Evolutionary conservation across 2,329 filamentous ascomycete species (phyloP).

Genomic region (Pseudomassariella vexata): DNA sequence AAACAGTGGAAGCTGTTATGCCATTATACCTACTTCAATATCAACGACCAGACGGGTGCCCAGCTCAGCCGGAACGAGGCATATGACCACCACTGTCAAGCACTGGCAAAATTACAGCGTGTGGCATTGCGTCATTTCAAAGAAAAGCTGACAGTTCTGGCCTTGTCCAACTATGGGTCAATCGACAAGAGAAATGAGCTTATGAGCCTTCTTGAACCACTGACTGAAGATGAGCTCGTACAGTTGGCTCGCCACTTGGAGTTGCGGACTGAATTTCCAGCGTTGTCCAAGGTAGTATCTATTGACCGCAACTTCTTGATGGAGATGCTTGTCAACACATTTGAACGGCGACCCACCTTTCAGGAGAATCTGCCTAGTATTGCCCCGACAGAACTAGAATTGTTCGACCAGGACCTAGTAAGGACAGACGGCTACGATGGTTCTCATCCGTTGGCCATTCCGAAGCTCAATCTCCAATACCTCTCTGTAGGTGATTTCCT

Average conservation of each 20-base stretch:
- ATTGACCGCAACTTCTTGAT: constrained; percentile 59
- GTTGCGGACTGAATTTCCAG: constrained; percentile 79
- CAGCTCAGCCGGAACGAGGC: constrained; percentile 68
- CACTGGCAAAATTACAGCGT: constrained; percentile 73
- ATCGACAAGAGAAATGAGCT: constrained; percentile 78
- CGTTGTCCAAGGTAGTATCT: constrained; percentile 56
- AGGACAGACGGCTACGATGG: constrained; percentile 85
- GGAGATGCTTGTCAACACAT: constrained; percentile 68
- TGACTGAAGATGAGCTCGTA: constrained; percentile 70
- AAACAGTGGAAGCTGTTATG: constrained; percentile 75
- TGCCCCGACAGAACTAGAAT: constrained; percentile 73
- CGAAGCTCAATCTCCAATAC: constrained; percentile 94
- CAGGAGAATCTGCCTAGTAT: constrained; percentile 70
- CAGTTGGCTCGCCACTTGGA: constrained; percentile 65
- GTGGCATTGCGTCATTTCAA: constrained; percentile 77
- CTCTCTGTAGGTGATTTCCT: constrained; percentile 91
- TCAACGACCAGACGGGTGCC: constrained; percentile 83
- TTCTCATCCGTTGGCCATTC: constrained; percentile 78
- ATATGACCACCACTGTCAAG: constrained; percentile 73
- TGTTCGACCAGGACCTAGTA: constrained; percentile 75
- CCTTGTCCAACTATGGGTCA: constrained; percentile 85
- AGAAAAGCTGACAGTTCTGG: constrained; percentile 83
- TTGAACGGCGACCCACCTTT: constrained; percentile 76
- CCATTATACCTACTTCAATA: constrained; percentile 83
- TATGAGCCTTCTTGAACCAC: constrained; percentile 62